A percentile compares a stretch with the other conserved stretches of the same genome.
Conservation (phyloP, 345 rosid genomes). For the Lagerstroemia speciosa region DNA sequence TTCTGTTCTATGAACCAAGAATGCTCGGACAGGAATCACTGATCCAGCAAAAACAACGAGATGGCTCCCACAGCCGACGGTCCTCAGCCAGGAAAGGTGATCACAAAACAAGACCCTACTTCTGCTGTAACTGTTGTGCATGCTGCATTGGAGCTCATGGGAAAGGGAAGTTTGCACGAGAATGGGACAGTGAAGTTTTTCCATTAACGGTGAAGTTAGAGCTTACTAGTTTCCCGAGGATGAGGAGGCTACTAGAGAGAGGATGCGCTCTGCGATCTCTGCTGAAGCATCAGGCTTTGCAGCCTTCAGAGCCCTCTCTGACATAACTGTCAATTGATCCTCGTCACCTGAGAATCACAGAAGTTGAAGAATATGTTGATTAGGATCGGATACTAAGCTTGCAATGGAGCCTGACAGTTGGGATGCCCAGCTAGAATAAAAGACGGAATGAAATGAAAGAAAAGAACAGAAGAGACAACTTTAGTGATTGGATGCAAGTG, state of each 20-base stretch:
- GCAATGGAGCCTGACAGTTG: neutral
- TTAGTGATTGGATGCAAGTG: neutral
- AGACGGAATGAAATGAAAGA: too few species aligned
- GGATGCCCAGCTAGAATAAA: too few species aligned
- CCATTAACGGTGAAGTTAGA: neutral
- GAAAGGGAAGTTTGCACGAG: neutral
- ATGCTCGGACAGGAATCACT: neutral
- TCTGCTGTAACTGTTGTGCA: neutral
- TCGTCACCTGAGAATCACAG: constrained; percentile 40
- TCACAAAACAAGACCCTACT: neutral
- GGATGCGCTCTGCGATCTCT: constrained; percentile 46
- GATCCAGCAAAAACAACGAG: neutral
- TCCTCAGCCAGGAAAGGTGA: neutral
- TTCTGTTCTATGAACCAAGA: neutral
- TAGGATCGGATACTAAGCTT: neutral
- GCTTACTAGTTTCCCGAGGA: neutral
- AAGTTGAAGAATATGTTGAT: neutral
- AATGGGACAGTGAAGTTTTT: neutral
- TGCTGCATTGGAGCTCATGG: constrained; percentile 1
- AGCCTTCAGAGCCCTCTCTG: constrained; percentile 54
- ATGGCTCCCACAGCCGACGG: neutral
- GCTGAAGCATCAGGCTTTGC: constrained; percentile 66
- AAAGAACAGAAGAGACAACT: too few species aligned
- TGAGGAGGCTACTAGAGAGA: constrained; percentile 33
- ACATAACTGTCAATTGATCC: constrained; percentile 49